Percentiles rank a stretch among this genome's conserved stretches.
These are phyloP conservation scores for Candida schatavii DNA, from an alignment of 805 yeast species.

Conservation along the genomic window DNA sequence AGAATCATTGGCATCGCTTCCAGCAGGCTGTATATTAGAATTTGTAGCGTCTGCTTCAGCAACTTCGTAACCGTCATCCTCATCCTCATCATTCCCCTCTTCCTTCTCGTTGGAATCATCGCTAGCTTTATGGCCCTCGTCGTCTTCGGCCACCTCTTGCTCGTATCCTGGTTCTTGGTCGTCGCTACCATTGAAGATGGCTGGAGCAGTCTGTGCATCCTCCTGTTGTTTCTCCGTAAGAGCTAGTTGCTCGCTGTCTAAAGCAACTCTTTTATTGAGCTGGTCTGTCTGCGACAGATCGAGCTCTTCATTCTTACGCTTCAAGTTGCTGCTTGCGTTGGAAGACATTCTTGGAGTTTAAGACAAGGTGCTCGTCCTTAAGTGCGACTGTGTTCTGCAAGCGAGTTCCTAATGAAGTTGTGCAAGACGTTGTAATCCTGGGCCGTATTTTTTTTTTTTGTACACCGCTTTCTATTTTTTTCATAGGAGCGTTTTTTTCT, in stretches of 20 bases:
- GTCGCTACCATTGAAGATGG: constrained; percentile 13
- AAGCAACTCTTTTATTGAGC: constrained; percentile 64
- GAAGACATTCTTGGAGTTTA: constrained; percentile 10
- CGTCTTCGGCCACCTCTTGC: background rate
- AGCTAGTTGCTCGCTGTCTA: constrained; percentile 58
- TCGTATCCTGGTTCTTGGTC: constrained; percentile 9
- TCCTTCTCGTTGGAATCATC: constrained; percentile 1
- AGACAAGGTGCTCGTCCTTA: too few species aligned
- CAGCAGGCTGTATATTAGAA: background rate
- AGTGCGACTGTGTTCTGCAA: too few species aligned
- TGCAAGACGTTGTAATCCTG: too few species aligned
- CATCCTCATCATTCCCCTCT: background rate
- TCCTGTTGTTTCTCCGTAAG: constrained; percentile 41
- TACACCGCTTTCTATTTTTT: too few species aligned
- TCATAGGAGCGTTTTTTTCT: too few species aligned
- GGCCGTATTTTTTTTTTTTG: too few species aligned
- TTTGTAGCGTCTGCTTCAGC: background rate
- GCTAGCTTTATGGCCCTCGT: constrained; percentile 1
- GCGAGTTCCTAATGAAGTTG: too few species aligned
- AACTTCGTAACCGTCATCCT: constrained; percentile 3
- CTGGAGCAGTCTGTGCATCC: constrained; percentile 41
- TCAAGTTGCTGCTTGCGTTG: constrained; percentile 38
- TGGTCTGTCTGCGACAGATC: constrained; percentile 44
- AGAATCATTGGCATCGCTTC: background rate
- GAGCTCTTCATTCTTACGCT: constrained; percentile 66